Evolutionary conservation across 495 filamentous ascomycete genomes (phyloP).

Genomic region (Massariosphaeria phaeospora): DNA sequence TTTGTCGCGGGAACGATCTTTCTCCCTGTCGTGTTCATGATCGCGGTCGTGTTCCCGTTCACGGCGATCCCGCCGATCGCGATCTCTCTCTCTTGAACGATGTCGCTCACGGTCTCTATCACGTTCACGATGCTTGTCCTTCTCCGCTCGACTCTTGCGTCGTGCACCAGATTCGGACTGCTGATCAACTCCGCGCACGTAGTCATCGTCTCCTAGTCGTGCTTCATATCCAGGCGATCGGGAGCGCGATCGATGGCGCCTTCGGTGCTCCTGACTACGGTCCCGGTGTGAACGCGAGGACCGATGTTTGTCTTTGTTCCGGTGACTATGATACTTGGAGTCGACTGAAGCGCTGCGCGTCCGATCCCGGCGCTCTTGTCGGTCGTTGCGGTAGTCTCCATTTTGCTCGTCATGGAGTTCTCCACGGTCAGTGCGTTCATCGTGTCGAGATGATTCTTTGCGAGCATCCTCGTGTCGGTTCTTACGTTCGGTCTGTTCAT

Average conservation of each 20-base stretch:
- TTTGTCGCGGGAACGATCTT: slow-evolving; percentile 45
- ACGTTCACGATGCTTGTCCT: slow-evolving; percentile 34
- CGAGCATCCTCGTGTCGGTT: slow-evolving; percentile 44
- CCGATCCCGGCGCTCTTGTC: slow-evolving; percentile 19
- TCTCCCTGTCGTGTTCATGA: slow-evolving; percentile 35
- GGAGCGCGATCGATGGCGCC: slow-evolving; percentile 44
- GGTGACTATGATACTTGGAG: slow-evolving; percentile 42
- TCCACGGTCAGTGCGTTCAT: slow-evolving; percentile 45
- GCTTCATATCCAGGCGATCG: slow-evolving; percentile 28
- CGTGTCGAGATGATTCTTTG: slow-evolving; percentile 45
- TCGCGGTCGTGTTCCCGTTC: slow-evolving; percentile 45
- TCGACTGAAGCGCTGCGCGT: slow-evolving; percentile 37
- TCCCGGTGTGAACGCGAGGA: slow-evolving; percentile 45
- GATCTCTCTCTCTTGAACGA: too few species aligned
- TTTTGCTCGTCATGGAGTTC: slow-evolving; percentile 5
- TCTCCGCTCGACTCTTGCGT: slow-evolving; percentile 26
- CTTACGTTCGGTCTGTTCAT: slow-evolving; percentile 46
- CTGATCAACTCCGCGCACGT: background rate
- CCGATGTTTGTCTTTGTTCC: slow-evolving; percentile 44
- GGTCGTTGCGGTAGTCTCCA: slow-evolving; percentile 15
- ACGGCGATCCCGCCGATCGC: slow-evolving; percentile 31
- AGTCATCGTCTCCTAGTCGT: slow-evolving; percentile 22
- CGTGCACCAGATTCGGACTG: slow-evolving; percentile 12
- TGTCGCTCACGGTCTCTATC: slow-evolving; percentile 24
- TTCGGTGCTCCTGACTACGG: slow-evolving; percentile 47